Base-by-base conservation (phyloP, 768 basidiomycete genomes). In the Pisolithus albus region DNA sequence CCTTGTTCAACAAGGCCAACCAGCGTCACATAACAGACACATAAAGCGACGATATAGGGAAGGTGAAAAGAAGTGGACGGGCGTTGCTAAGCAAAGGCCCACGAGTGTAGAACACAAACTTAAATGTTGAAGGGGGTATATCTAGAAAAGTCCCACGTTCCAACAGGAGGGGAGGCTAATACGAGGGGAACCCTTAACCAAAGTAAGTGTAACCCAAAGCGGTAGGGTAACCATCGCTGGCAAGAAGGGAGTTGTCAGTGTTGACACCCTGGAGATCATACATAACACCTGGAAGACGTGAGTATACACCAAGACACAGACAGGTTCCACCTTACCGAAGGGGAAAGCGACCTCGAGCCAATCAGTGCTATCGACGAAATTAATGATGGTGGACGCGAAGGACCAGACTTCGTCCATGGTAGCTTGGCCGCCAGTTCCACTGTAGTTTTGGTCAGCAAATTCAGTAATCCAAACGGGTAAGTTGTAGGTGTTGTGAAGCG, bases 391-490 rank as follows among this genome's bases (percentile, higher is more conserved):
- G 10, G 28, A 30, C 64, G 82, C 78, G 70, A 78, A 86, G 19
- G 49, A 34, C 60, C 59, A 70, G 52, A 82, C 69, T 21, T 79
- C 57, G 21, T 55, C 58, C 36, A 53, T 46, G 54, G 1, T 30
- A 50, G 75, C 72, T 54, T 78, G 76, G 0, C 60, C 51, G 21
- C 68, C 71, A 0, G 42, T 45, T 18, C 72, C 72, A 55, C 62
- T 65, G 64, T 79, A 90, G 71, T 83, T 73, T 80, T 81, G 72
- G 70, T 80, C 83, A 54, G 86, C 88, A 58, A 79, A 83, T 61
- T 92, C 89, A 4, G 86, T 86, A 52, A 84, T 64, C 72, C 71
- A 75, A 51, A 91, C 62, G 18, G 61, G 59, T 47, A 52, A 32
- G 11, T 52, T 32, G 59, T 79, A 83, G 2, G 67, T 68, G 38